A percentile compares a stretch with the other conserved stretches of the same genome.
Conservation (phyloP, 768 basidiomycete genomes). For the Antrodiella citrinella region DNA sequence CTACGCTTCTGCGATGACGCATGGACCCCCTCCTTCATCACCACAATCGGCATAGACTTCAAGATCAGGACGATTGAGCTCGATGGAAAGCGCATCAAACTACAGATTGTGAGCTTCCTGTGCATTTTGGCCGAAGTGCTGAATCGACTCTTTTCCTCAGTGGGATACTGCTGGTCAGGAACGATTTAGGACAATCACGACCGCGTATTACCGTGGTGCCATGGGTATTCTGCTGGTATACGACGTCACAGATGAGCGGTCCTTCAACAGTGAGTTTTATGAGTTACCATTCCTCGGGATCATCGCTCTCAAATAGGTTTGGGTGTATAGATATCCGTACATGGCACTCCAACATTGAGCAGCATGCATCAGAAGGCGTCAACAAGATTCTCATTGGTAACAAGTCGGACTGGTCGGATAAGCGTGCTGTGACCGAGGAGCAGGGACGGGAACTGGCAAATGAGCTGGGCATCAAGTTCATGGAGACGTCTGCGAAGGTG, state of each 20-base stretch:
- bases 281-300: constrained; percentile 9
- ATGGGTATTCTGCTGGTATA: constrained; percentile 99
- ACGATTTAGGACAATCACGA: constrained; percentile 96
- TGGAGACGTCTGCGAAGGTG: constrained; percentile 96
- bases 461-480: constrained; percentile 92
- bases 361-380: constrained; percentile 96
- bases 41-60: constrained; percentile 99
- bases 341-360: constrained; percentile 97
- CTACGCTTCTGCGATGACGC: constrained; percentile 98
- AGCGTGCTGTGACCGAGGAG: constrained; percentile 84
- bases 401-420: constrained; percentile 98
- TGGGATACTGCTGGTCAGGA: constrained; percentile 99
- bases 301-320: neutral
- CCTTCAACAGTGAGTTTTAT: constrained; percentile 79
- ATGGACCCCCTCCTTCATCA: constrained; percentile 99
- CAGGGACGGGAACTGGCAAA: constrained; percentile 89
- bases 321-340: constrained; percentile 81
- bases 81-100: constrained; percentile 95
- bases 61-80: constrained; percentile 99
- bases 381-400: constrained; percentile 99
- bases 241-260: constrained; percentile 91
- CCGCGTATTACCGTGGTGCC: constrained; percentile 97
- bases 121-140: neutral
- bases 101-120: constrained; percentile 79
- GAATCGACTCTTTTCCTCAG: constrained; percentile 31